These are phyloP conservation scores for Yamadazyma aaseri DNA, from an alignment of 1,139 yeast genomes.

Conservation along the genomic window DNA sequence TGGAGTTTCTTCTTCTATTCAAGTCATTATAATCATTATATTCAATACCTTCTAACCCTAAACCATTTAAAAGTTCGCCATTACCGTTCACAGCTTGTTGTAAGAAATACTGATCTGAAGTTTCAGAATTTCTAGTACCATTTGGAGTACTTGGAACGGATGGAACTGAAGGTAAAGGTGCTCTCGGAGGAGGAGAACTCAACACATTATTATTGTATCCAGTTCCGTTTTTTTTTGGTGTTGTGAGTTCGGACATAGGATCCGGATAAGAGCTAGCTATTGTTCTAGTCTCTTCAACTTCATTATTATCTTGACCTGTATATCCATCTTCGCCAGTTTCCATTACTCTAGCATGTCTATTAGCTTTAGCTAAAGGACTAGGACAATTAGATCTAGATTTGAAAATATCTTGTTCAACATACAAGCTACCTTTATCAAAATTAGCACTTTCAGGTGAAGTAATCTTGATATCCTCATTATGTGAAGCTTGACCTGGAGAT, in stretches of 20 bases:
- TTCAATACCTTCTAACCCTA: slow-evolving; percentile 41
- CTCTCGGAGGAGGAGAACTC: slow-evolving; percentile 36
- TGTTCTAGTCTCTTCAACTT: slow-evolving; percentile 7
- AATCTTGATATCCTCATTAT: slow-evolving; percentile 15
- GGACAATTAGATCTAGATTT: slow-evolving; percentile 28
- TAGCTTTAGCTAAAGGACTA: slow-evolving; percentile 45
- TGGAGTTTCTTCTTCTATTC: slow-evolving; percentile 6
- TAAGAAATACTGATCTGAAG: slow-evolving; percentile 14
- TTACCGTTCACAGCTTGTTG: slow-evolving; percentile 16
- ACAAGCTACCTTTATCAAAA: slow-evolving; percentile 11
- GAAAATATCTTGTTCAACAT: slow-evolving; percentile 15
- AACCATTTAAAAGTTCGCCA: slow-evolving; percentile 32
- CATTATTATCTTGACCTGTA: slow-evolving; percentile 2
- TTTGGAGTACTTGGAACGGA: slow-evolving; percentile 20
- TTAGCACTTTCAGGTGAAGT: slow-evolving; percentile 10
- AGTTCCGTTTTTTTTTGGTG: slow-evolving; percentile 19
- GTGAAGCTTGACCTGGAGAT: slow-evolving; percentile 35
- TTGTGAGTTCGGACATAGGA: slow-evolving; percentile 12
- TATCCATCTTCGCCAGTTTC: slow-evolving; percentile 32
- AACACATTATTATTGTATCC: slow-evolving; percentile 4
- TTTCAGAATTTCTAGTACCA: slow-evolving; percentile 10
- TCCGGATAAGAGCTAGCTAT: slow-evolving; percentile 11
- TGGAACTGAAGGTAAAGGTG: slow-evolving; percentile 26
- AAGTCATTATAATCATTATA: slow-evolving; percentile 18
- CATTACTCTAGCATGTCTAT: slow-evolving; percentile 48